Percentiles rank a stretch among this genome's conserved stretches.
phyloP scores from a whole-genome alignment of 1,139 yeast species.

The Lodderomyces metapsilosis region DNA sequence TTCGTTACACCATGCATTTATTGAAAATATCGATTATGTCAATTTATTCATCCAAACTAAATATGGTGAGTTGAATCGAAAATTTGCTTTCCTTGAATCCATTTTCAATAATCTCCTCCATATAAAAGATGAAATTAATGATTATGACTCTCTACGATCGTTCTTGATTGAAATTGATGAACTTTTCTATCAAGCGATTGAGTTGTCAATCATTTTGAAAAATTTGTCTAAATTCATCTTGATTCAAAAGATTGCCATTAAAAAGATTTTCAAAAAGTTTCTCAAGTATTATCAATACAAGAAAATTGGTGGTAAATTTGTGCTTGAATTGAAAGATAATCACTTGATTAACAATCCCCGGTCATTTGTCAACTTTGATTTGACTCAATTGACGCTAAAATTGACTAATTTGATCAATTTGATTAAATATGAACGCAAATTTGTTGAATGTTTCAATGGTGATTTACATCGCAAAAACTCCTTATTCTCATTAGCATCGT shows the following conservation, averaged over 20 bases:
- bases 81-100: conserved; percentile 23
- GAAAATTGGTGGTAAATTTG: conserved; percentile 35
- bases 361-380: conserved; percentile 65
- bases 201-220: conserved; percentile 60
- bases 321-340: conserved; percentile 35
- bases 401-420: conserved; percentile 41
- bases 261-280: conserved; percentile 80
- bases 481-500: conserved; percentile 14
- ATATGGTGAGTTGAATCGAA: conserved; percentile 54
- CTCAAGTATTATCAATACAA: conserved; percentile 53
- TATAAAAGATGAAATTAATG: conserved; percentile 6
- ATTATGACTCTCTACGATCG: conserved; percentile 8
- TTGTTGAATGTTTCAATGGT: not conserved
- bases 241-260: conserved; percentile 77
- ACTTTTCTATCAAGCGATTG: conserved; percentile 37
- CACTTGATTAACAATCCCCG: conserved; percentile 34
- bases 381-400: conserved; percentile 63
- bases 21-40: conserved; percentile 51
- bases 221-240: conserved; percentile 71
- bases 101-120: conserved; percentile 13
- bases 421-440: conserved; percentile 20
- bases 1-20: conserved; percentile 31
- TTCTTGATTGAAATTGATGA: conserved; percentile 25
- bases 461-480: conserved; percentile 12
- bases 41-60: conserved; percentile 65